These are phyloP conservation scores for Nitzschia sp. DNA, from an alignment of 108 stramenopile genomes.

Conservation along the genomic window DNA sequence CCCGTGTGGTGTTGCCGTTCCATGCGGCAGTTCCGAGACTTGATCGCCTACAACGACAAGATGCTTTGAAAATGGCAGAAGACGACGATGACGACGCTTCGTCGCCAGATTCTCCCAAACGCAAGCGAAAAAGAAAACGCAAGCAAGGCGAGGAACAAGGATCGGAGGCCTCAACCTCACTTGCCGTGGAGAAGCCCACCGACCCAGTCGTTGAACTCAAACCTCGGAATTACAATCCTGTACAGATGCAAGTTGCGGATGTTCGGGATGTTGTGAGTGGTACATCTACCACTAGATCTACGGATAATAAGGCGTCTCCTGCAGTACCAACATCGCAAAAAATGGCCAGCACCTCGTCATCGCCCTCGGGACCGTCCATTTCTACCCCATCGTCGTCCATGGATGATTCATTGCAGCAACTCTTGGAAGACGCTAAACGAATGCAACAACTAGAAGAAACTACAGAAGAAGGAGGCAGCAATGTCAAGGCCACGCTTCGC, in stretches of 20 bases:
- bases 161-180: background rate
- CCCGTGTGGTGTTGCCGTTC: no score
- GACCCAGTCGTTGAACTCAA: constrained; percentile 6
- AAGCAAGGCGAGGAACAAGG: constrained; percentile 16
- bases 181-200: background rate
- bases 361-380: background rate
- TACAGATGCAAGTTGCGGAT: constrained; percentile 60
- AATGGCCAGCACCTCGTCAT: background rate
- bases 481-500: constrained; percentile 31
- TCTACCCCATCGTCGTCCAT: constrained; percentile 1
- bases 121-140: constrained; percentile 52
- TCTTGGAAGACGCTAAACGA: constrained; percentile 67
- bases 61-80: background rate
- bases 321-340: background rate
- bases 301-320: background rate
- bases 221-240: constrained; percentile 44
- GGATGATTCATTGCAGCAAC: constrained; percentile 65
- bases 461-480: constrained; percentile 16
- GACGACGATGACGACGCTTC: background rate
- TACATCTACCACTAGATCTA: background rate
- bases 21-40: no score
- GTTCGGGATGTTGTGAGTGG: constrained; percentile 61
- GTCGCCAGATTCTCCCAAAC: constrained; percentile 13
- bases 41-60: no score
- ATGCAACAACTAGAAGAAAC: constrained; percentile 45